These are phyloP conservation scores for Tulasnella sp. DNA, from an alignment of 768 basidiomycete genomes.

Conservation along the genomic window DNA sequence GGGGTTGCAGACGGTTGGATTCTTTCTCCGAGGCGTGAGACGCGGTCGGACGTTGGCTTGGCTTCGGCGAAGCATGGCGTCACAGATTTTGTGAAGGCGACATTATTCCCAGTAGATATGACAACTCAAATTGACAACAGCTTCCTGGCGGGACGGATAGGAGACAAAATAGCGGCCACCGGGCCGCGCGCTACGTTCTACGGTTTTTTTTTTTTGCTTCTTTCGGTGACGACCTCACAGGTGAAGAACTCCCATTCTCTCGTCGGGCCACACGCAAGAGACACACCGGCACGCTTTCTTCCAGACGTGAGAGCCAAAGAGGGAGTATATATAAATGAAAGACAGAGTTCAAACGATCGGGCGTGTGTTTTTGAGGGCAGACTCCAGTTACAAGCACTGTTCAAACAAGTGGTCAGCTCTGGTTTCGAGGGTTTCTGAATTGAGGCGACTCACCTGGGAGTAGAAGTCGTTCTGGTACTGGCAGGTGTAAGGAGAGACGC, in stretches of 20 bases:
- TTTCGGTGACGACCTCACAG: neutral
- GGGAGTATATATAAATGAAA: neutral
- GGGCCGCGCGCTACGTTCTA: neutral
- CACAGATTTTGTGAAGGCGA: neutral
- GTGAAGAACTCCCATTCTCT: neutral
- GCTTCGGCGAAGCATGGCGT: neutral
- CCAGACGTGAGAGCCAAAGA: neutral
- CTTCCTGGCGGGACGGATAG: neutral
- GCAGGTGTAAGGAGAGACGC: constrained; percentile 20
- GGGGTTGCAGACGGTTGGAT: no score
- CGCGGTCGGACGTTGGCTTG: neutral
- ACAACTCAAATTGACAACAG: neutral
- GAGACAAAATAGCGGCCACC: neutral
- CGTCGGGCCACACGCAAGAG: neutral
- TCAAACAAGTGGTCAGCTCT: neutral
- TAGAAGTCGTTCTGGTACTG: constrained; percentile 5
- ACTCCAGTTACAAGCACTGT: neutral
- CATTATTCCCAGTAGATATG: neutral
- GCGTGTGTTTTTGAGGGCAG: neutral
- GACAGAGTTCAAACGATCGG: neutral
- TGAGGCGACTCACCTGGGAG: neutral
- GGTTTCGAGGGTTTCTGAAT: neutral
- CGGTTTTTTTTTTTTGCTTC: neutral
- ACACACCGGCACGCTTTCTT: neutral
- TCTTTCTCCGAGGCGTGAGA: neutral